Percentiles rank a stretch among this genome's conserved stretches.
phyloP scores from a whole-genome alignment of 345 rosid species.

The Carallia pectinifolia region DNA sequence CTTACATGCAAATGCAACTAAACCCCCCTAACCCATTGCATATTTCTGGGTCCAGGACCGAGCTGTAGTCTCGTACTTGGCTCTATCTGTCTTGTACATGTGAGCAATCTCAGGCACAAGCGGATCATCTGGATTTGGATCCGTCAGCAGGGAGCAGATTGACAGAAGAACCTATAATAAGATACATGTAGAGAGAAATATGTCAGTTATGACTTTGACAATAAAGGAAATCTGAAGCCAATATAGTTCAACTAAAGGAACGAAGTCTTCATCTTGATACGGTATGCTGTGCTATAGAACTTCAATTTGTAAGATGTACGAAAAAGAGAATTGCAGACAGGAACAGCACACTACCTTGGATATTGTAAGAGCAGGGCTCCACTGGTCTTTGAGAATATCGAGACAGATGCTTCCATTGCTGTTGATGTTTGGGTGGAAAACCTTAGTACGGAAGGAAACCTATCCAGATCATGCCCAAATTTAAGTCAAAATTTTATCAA shows the following conservation, averaged over 20 bases:
- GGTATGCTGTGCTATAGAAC: no score
- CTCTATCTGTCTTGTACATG: conserved; percentile 20
- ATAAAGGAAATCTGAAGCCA: neutral
- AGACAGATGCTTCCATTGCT: conserved; percentile 30
- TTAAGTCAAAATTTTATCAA: neutral
- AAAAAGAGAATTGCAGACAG: neutral
- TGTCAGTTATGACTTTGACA: neutral
- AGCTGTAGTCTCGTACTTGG: conserved; percentile 23
- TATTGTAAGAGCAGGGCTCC: conserved; percentile 25
- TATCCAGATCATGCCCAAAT: conserved; percentile 1
- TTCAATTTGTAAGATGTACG: no score
- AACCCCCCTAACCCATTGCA: conserved; percentile 16
- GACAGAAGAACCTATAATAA: conserved; percentile 17
- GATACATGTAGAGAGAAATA: neutral
- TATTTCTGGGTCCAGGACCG: conserved; percentile 26
- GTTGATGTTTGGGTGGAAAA: conserved; percentile 25
- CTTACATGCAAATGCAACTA: neutral
- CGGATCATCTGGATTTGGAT: conserved; percentile 26
- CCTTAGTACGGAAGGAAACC: conserved; percentile 27
- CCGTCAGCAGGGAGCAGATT: conserved; percentile 21
- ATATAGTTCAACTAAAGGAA: neutral
- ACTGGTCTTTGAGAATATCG: conserved; percentile 22
- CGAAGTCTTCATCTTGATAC: neutral
- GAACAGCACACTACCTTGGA: conserved; percentile 7
- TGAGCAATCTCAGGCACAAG: conserved; percentile 27